Conservation (phyloP, 805 yeast genomes). For the Isabelozyma rhagii region DNA sequence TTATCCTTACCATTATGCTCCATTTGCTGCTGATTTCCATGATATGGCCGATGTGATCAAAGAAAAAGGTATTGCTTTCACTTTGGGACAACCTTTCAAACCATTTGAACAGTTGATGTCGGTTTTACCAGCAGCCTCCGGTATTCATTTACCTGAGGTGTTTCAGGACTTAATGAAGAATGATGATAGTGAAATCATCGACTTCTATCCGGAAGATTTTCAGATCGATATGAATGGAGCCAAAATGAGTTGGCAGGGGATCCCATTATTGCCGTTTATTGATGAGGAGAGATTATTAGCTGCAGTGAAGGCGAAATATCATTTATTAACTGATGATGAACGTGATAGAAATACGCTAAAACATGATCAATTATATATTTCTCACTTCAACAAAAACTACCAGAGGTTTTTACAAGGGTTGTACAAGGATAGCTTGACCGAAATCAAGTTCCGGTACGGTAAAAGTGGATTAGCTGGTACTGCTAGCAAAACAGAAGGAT, state of each 20-base stretch:
- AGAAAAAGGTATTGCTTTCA: constrained; percentile 51
- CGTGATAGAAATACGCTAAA: constrained; percentile 64
- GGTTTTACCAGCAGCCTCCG: constrained; percentile 91
- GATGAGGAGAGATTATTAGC: constrained; percentile 72
- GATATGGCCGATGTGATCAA: constrained; percentile 47
- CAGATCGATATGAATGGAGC: constrained; percentile 94
- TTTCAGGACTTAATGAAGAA: constrained; percentile 81
- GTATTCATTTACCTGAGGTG: constrained; percentile 77
- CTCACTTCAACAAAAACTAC: constrained; percentile 57
- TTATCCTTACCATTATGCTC: constrained; percentile 96
- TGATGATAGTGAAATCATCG: constrained; percentile 77
- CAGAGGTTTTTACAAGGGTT: constrained; percentile 32
- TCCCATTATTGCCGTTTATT: constrained; percentile 85
- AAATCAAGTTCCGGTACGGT: constrained; percentile 43
- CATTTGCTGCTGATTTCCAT: constrained; percentile 86
- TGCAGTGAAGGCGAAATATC: constrained; percentile 65
- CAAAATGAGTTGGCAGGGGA: constrained; percentile 93
- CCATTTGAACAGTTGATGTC: constrained; percentile 95
- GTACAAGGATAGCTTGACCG: constrained; percentile 35
- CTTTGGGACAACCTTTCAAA: constrained; percentile 71
- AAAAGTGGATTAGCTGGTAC: constrained; percentile 60
- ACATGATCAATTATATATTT: constrained; percentile 65
- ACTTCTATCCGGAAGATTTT: constrained; percentile 86
- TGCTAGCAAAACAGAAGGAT: constrained; percentile 35
- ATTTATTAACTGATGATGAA: constrained; percentile 64